Percentiles rank a stretch among this genome's conserved stretches.
Evolutionary conservation across 139 green algal genomes (phyloP).

Genomic region (Zygnema circumcarinatum): DNA sequence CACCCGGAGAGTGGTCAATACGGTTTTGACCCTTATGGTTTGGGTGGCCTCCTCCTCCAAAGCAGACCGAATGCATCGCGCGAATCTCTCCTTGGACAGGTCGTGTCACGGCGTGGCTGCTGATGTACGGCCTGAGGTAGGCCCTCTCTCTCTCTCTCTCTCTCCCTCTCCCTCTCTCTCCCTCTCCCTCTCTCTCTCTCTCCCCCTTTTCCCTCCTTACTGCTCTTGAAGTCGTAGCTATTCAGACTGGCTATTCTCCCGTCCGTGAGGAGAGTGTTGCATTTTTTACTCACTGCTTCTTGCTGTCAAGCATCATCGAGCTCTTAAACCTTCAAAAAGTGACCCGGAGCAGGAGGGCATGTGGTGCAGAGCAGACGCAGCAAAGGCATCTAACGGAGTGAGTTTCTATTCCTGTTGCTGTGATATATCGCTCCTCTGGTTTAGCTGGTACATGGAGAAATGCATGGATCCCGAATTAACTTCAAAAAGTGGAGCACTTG

Average conservation of each 20-base stretch:
- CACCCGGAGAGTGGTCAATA: not conserved
- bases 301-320: too few relatives aligned
- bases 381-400: too few relatives aligned
- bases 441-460: not conserved
- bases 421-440: too few relatives aligned
- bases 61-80: slow-evolving; percentile 60
- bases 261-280: not conserved
- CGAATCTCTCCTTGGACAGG: slow-evolving; percentile 55
- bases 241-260: not conserved
- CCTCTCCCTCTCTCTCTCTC: not conserved
- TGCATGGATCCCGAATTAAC: not conserved
- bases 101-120: slow-evolving; percentile 55
- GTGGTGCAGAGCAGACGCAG: too few relatives aligned
- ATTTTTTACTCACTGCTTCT: not conserved
- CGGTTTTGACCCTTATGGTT: not conserved
- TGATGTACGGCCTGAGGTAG: slow-evolving; percentile 39
- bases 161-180: not conserved
- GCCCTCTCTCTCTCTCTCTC: not conserved
- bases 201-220: not conserved
- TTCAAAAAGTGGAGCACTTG: not conserved
- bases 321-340: too few relatives aligned
- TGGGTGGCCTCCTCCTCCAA: too few relatives aligned
- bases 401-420: not conserved
- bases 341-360: too few relatives aligned
- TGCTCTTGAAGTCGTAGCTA: too few relatives aligned